A percentile compares a stretch with the other conserved stretches of the same genome.
These are phyloP conservation scores for Aspergillus sp. DNA, from an alignment of 2,329 filamentous ascomycete species.

Conservation along the genomic window DNA sequence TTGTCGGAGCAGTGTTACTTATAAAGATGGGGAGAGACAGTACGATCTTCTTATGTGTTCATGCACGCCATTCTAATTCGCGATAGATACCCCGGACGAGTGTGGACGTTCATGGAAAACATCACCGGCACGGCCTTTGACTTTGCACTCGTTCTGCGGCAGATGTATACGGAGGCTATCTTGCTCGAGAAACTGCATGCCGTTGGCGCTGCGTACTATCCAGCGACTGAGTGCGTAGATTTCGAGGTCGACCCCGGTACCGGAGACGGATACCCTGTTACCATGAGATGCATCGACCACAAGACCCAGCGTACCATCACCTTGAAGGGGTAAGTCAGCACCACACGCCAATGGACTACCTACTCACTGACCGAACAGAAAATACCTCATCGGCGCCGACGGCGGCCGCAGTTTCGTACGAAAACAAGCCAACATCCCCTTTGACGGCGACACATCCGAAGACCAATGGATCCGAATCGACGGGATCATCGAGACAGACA, in stretches of 20 bases:
- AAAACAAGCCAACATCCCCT: conserved; percentile 36
- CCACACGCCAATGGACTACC: not conserved
- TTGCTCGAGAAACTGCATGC: conserved; percentile 40
- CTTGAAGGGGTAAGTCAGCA: not conserved
- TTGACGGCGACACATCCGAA: conserved; percentile 38
- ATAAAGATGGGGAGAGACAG: conserved; percentile 32
- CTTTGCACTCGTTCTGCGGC: conserved; percentile 54
- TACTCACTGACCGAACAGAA: conserved; percentile 1
- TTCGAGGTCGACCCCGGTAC: not conserved
- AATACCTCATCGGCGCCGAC: conserved; percentile 48
- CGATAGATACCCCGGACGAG: not conserved
- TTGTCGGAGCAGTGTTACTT: conserved; percentile 27
- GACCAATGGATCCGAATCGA: conserved; percentile 22
- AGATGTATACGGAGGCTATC: conserved; percentile 57
- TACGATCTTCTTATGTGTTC: not conserved
- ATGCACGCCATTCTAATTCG: not conserved
- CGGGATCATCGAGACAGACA: conserved; percentile 25
- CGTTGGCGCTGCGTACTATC: conserved; percentile 13
- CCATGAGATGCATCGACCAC: not conserved
- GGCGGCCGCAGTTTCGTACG: conserved; percentile 50
- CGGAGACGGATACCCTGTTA: not conserved
- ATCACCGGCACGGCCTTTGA: conserved; percentile 53
- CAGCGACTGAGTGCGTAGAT: not conserved
- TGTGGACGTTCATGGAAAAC: conserved; percentile 39
- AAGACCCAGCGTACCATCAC: not conserved